These are phyloP conservation scores for Fusarium tricinctum DNA, from an alignment of 2,329 filamentous ascomycete species.

Conservation along the genomic window DNA sequence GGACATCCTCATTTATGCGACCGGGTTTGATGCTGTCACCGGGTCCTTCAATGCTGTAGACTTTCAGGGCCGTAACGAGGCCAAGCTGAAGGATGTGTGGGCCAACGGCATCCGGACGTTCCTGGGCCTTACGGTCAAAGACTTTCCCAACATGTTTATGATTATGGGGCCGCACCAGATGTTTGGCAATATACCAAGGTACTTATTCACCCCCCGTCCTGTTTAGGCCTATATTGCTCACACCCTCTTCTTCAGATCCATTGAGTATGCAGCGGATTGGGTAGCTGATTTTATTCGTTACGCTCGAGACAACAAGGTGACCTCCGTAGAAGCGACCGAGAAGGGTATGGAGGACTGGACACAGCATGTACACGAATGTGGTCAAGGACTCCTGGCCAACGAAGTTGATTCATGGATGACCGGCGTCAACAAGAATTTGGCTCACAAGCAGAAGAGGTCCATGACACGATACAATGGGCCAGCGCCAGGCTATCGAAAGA, in stretches of 20 bases:
- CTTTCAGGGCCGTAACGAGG: constrained; percentile 62
- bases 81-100: constrained; percentile 56
- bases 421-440: constrained; percentile 66
- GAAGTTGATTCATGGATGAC: constrained; percentile 67
- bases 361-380: constrained; percentile 62
- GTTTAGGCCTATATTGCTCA: background rate
- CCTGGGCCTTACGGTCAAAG: constrained; percentile 58
- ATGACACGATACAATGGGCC: constrained; percentile 63
- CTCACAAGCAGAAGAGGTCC: constrained; percentile 60
- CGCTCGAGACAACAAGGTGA: constrained; percentile 52
- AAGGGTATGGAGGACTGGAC: constrained; percentile 60
- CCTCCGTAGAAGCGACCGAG: constrained; percentile 57
- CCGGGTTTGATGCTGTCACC: constrained; percentile 45
- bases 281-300: constrained; percentile 54
- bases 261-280: constrained; percentile 60
- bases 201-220: background rate
- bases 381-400: constrained; percentile 58
- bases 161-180: constrained; percentile 60
- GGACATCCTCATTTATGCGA: constrained; percentile 44
- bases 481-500: constrained; percentile 59
- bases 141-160: constrained; percentile 65
- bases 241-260: constrained; percentile 32
- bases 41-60: constrained; percentile 54
- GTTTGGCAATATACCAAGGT: constrained; percentile 59
- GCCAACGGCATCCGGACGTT: constrained; percentile 55